Evolutionary conservation across 2,329 filamentous ascomycete species (phyloP).

Genomic region (Ophiocordyceps camponoti-leonardi): DNA sequence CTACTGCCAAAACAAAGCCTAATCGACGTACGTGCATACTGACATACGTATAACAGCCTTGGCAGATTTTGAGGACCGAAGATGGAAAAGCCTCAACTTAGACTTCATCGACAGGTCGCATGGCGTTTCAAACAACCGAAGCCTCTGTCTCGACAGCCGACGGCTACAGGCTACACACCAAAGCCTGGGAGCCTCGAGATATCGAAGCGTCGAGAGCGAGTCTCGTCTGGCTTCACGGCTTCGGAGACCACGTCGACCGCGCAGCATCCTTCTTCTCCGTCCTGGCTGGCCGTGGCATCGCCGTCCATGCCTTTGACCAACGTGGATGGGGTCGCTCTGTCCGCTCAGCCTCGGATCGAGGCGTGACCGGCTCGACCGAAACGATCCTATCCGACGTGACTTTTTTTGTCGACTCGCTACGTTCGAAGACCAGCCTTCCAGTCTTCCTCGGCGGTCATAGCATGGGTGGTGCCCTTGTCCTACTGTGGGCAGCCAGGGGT

Average conservation of each 20-base stretch:
- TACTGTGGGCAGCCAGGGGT: neutral
- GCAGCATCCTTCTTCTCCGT: neutral
- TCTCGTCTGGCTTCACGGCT: neutral
- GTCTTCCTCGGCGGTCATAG: conserved; percentile 1
- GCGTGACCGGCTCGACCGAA: neutral
- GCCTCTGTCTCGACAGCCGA: no score
- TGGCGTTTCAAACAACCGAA: no score
- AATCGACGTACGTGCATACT: no score
- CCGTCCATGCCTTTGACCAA: neutral
- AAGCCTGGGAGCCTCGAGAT: no score
- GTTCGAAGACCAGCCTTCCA: neutral
- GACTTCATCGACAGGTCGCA: no score
- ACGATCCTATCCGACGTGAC: neutral
- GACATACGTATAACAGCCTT: no score
- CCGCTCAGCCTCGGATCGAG: neutral
- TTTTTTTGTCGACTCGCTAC: neutral
- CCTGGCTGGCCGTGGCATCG: neutral
- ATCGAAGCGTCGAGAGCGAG: neutral
- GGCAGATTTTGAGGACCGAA: no score
- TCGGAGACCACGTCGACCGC: neutral
- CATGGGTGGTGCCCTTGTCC: neutral
- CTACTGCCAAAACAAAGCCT: no score
- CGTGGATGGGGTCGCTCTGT: neutral
- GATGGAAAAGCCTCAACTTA: no score
- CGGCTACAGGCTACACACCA: no score